These are phyloP conservation scores for Colletotrichum horii DNA, from an alignment of 2,329 filamentous ascomycete genomes.

Conservation along the genomic window DNA sequence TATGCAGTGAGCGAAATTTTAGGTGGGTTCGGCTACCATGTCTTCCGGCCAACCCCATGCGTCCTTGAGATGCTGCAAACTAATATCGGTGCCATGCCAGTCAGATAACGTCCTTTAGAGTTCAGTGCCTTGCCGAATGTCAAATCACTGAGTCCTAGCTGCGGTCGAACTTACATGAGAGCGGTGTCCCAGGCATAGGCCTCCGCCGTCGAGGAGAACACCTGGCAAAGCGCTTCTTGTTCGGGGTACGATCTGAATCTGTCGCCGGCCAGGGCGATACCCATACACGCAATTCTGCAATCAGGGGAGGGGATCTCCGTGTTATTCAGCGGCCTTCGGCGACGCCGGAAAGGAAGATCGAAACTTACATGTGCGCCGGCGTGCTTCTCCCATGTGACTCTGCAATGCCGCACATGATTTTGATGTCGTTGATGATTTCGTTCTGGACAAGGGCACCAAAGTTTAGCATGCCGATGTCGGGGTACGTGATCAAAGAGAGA, in stretches of 20 bases:
- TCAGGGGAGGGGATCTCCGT: neutral
- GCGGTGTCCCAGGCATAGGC: neutral
- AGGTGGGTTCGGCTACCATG: neutral
- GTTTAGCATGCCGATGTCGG: slow-evolving; percentile 4
- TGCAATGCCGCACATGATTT: neutral
- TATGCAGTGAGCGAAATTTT: neutral
- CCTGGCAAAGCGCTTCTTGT: slow-evolving; percentile 39
- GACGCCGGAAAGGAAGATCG: neutral
- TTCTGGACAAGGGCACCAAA: neutral
- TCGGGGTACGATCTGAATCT: slow-evolving; percentile 38
- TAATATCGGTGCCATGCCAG: neutral
- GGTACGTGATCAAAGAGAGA: neutral
- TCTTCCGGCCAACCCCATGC: neutral
- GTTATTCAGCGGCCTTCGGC: neutral
- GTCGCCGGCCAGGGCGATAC: slow-evolving; percentile 38
- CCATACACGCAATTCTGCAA: slow-evolving; percentile 28
- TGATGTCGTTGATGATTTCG: neutral
- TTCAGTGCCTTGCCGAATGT: neutral
- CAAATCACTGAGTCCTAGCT: neutral
- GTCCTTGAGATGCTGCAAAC: neutral
- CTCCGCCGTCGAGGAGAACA: slow-evolving; percentile 34
- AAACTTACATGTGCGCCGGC: neutral
- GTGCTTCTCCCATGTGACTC: neutral
- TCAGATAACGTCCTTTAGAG: neutral
- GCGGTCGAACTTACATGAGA: neutral